Evolutionary conservation across 768 basidiomycete species (phyloP).

Genomic region (Naganishia kalamii): DNA sequence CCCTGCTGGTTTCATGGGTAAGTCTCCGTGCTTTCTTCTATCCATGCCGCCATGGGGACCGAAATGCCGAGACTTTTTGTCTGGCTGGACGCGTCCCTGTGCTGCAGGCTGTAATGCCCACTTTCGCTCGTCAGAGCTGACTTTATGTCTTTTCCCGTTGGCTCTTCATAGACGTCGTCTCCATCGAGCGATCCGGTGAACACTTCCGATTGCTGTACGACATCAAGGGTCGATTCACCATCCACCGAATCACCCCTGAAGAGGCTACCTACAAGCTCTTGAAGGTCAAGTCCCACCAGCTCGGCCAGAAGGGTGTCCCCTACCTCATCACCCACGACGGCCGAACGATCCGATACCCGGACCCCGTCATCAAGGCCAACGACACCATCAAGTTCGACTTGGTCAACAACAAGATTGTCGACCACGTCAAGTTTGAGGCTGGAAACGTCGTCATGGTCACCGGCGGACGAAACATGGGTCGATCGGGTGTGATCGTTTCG

Average conservation of each 20-base stretch:
- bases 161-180: conserved; percentile 64
- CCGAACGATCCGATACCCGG: conserved; percentile 98
- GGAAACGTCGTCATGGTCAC: conserved; percentile 97
- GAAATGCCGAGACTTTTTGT: conserved; percentile 3
- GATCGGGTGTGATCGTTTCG: conserved; percentile 91
- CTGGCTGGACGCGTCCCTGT: conserved; percentile 19
- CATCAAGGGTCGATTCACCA: conserved; percentile 98
- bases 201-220: conserved; percentile 99
- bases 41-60: not conserved
- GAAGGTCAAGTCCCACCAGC: conserved; percentile 75
- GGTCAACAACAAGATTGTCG: conserved; percentile 81
- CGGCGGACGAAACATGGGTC: conserved; percentile 99
- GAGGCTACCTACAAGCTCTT: conserved; percentile 95
- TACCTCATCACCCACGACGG: conserved; percentile 98
- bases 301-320: conserved; percentile 89
- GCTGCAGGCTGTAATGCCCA: conserved; percentile 9
- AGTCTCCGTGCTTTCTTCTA: conserved; percentile 41
- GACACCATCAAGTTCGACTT: conserved; percentile 97
- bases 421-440: conserved; percentile 91
- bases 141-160: conserved; percentile 39
- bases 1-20: conserved; percentile 84
- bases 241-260: conserved; percentile 97
- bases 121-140: not conserved
- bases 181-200: conserved; percentile 96
- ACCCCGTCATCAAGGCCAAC: conserved; percentile 89